These are phyloP conservation scores for Ophiostoma perfectum DNA, from an alignment of 2,329 filamentous ascomycete genomes.

Conservation along the genomic window DNA sequence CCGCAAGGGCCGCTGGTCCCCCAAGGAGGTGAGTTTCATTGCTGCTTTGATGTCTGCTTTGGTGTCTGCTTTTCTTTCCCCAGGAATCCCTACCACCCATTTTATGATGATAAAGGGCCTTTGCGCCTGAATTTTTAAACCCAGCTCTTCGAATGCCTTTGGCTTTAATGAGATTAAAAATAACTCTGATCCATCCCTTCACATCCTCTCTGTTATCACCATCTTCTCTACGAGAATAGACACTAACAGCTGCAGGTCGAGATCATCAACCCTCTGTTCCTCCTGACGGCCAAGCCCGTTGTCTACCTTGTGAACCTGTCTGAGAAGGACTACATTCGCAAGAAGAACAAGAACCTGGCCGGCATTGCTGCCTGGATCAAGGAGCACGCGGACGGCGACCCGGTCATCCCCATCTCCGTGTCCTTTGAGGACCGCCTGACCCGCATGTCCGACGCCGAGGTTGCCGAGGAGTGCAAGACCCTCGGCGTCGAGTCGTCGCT, in stretches of 20 bases:
- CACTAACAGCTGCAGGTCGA: constrained; percentile 62
- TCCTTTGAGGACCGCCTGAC: constrained; percentile 89
- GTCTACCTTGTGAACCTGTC: constrained; percentile 96
- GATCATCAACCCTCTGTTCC: constrained; percentile 92
- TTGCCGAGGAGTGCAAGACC: constrained; percentile 83
- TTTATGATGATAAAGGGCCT: constrained; percentile 98
- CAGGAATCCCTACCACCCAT: constrained; percentile 32
- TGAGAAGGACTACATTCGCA: constrained; percentile 92
- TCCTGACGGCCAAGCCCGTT: constrained; percentile 92
- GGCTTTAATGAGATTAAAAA: constrained; percentile 74
- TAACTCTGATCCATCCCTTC: constrained; percentile 14
- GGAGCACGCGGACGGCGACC: constrained; percentile 77
- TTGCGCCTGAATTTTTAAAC: constrained; percentile 86
- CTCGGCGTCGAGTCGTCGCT: constrained; percentile 81
- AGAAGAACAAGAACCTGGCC: constrained; percentile 98
- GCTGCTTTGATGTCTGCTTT: not conserved
- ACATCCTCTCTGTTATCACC: not conserved
- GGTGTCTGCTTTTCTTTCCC: constrained; percentile 4
- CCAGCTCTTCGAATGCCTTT: constrained; percentile 98
- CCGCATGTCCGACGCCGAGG: constrained; percentile 69
- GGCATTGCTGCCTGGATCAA: constrained; percentile 96
- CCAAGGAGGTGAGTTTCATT: constrained; percentile 80
- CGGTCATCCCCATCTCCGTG: constrained; percentile 89
- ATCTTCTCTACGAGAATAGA: not conserved
- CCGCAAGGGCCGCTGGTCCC: constrained; percentile 79